phyloP scores from a whole-genome alignment of 257 asterid genomes.

The Lithospermum erythrorhizon region DNA sequence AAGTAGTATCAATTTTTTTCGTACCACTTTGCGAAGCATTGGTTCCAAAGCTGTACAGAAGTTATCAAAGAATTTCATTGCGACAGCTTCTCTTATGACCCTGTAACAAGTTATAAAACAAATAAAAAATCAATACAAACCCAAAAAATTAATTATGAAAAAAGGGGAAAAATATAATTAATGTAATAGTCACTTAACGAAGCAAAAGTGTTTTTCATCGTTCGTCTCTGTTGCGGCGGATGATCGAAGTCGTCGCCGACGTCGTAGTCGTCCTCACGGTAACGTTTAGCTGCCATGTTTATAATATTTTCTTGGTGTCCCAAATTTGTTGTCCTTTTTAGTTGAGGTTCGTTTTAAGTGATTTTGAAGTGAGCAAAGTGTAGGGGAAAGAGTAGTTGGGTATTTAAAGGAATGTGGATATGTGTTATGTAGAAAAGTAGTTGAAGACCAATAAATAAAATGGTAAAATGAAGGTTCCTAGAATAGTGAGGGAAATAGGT shows the following conservation, averaged over 20 bases:
- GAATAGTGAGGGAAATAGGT: constrained; percentile 33
- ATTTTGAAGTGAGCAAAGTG: background rate
- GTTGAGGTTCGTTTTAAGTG: background rate
- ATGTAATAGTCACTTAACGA: constrained; percentile 31
- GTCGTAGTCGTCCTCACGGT: constrained; percentile 11
- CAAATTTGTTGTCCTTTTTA: background rate
- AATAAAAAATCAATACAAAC: background rate
- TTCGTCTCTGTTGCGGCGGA: constrained; percentile 32
- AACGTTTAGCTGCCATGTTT: constrained; percentile 56
- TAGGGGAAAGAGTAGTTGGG: background rate
- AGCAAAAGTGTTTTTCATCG: constrained; percentile 34
- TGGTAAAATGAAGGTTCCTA: constrained; percentile 28
- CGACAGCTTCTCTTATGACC: constrained; percentile 47
- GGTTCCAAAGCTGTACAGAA: constrained; percentile 58
- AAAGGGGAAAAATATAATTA: background rate
- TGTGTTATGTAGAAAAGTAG: background rate
- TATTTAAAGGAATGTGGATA: constrained; percentile 1
- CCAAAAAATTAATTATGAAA: background rate
- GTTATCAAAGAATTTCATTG: constrained; percentile 42
- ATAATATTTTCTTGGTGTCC: background rate
- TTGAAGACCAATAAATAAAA: background rate
- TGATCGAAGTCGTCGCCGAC: constrained; percentile 27
- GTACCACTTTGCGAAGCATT: constrained; percentile 65
- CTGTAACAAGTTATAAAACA: constrained; percentile 18
- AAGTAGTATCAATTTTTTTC: background rate